Evolutionary conservation across 768 basidiomycete species (phyloP), one percentile per base, ranked within the genome.

Genomic region (Candolleomyces eurysporus): DNA sequence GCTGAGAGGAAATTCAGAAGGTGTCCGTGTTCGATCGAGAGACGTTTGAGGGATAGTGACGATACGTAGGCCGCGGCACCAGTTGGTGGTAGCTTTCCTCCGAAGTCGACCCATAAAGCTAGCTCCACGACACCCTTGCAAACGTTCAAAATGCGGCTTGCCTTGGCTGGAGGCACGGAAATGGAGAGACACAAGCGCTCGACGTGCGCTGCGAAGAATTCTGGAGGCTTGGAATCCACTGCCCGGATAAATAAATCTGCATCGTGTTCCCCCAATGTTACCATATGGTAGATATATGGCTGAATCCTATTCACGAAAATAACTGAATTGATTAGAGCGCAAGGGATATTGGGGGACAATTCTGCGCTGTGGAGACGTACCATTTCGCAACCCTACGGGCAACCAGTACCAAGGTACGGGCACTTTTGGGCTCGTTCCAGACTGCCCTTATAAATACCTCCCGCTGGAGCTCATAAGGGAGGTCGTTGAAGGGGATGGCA

Each of bases 401-500:
- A 5, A 80, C 79, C 26, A 75, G 67, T 17, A 72, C 70, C 9
- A 80, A 69, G 19, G 66, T 66, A 46, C 70, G 64, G 2, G 73
- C 72, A 46, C 64, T 71, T 40, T 62, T 63, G 13, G 60, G 68
- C 50, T 75, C 65, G 11, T 66, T 57, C 13, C 62, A 50, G n/a
- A 73, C 77, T 21, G 76, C 72, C 10, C 66, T 64, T 26, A 73
- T 64, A 61, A 80, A 76, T 60, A 79, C 75, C 59, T 75, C 71
- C 19, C 76, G 72, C 60, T 79, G 75, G 11, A 80, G 73, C 57
- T 80, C 79, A 30, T 70, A 62, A 22, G 79, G 79, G 50, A 80
- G 75, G 48, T 68, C 54, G 58, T 64, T 68, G 68, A 76, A 67
- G 52, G 64, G 72, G 48, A 75, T 73, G 21, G 22, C 13, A 32